Base-by-base conservation (phyloP, 106 monocot genomes). In the Dioscorea alata region DNA sequence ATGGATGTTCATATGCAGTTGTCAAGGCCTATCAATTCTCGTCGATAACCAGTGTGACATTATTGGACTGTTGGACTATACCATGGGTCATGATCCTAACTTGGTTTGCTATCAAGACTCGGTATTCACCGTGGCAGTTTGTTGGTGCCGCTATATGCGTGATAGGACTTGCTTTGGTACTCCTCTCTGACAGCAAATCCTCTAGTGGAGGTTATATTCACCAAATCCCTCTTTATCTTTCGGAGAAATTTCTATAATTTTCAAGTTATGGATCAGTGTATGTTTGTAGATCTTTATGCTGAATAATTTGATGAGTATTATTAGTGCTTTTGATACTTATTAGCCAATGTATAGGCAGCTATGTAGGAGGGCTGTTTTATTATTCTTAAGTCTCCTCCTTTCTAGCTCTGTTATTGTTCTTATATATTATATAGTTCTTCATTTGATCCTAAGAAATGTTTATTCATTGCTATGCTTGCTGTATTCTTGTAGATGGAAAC, bases 51-150 rank as follows among this genome's bases (percentile, higher is more conserved):
- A 87, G 86, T n/a, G 80, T 83, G 42, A 77, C 79, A 19, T 60
- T 87, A 18, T 65, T 83, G 67, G 86, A 83, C 49, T 87, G 80
- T 49, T 87, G 83, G 77, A 76, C 73, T 35, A 80, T 87, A 24
- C 76, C 76, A 12, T 87, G 83, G 86, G 86, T 83, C 66, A 80
- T 87, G 8, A 68, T 87, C 51, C 68, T 87, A 18, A 87, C 83
- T 17, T 80, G 80, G 76, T 12, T 80, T 9, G 69, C 28, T 6
- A 19, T 87, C 1, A 59, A 76, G 48, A 83, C 83, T 23, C 63
- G 70, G 28, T 87, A 87, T 31, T 74, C 76, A 15, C 65, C 63
- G 22, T 65, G 72, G 73, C 86, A 83, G 33, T 71, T 83, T 25
- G 0, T 76, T 4, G 83, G 83, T 16, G 79, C 86, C 8, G 73